These are phyloP conservation scores for Sphaerobolus stellatus DNA, from an alignment of 1,284 basidiomycete genomes.

Conservation along the genomic window DNA sequence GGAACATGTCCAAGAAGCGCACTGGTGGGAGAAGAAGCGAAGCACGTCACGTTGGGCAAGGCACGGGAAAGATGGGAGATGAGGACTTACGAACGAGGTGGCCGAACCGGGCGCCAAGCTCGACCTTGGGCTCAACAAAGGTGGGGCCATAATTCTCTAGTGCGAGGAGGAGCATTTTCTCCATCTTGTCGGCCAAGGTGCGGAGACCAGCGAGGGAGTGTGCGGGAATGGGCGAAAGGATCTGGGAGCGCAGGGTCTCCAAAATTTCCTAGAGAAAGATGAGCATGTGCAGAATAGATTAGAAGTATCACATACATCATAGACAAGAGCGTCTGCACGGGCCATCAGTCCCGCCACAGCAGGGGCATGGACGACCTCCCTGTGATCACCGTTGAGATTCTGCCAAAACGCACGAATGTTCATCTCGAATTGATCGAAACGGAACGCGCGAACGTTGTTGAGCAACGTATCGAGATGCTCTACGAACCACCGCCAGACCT, in stretches of 20 bases:
- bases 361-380: slow-evolving; percentile 83
- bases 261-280: slow-evolving; percentile 68
- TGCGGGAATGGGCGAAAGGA: slow-evolving; percentile 73
- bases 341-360: slow-evolving; percentile 85
- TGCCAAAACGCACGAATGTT: slow-evolving; percentile 82
- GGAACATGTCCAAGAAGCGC: slow-evolving; percentile 85
- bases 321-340: slow-evolving; percentile 83
- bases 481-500: slow-evolving; percentile 85
- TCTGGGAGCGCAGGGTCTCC: slow-evolving; percentile 78
- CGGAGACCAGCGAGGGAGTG: slow-evolving; percentile 68
- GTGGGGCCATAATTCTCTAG: slow-evolving; percentile 81
- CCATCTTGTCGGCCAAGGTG: slow-evolving; percentile 86
- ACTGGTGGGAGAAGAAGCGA: slow-evolving; percentile 47
- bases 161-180: slow-evolving; percentile 78
- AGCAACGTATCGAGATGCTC: slow-evolving; percentile 78
- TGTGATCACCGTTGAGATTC: slow-evolving; percentile 66
- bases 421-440: slow-evolving; percentile 86
- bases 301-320: slow-evolving; percentile 55
- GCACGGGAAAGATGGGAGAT: slow-evolving; percentile 14
- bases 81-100: slow-evolving; percentile 75
- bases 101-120: slow-evolving; percentile 83
- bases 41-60: too few species aligned
- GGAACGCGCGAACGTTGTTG: slow-evolving; percentile 71
- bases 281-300: slow-evolving; percentile 10
- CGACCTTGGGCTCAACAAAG: slow-evolving; percentile 89